These are phyloP conservation scores for Cladosporium sp. DNA, from an alignment of 2,329 filamentous ascomycete genomes.

Conservation along the genomic window DNA sequence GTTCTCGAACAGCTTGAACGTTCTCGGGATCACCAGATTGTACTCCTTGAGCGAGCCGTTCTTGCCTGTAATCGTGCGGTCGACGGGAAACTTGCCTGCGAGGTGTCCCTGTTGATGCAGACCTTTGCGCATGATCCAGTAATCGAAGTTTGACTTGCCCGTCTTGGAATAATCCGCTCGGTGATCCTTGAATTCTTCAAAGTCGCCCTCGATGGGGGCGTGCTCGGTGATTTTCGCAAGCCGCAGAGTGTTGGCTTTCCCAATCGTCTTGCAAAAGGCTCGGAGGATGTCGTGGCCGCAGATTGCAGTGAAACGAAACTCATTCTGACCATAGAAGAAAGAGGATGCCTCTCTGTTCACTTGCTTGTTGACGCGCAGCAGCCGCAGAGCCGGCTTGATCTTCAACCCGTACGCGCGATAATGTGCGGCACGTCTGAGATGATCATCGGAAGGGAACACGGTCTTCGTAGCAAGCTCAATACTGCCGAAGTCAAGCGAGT, in stretches of 20 bases:
- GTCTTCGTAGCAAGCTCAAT: background rate
- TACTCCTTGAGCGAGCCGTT: background rate
- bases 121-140: background rate
- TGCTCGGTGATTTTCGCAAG: slow-evolving; percentile 13
- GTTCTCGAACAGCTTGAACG: background rate
- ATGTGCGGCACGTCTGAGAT: background rate
- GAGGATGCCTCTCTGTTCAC: slow-evolving; percentile 37
- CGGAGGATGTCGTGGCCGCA: slow-evolving; percentile 11
- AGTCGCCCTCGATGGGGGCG: background rate
- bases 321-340: slow-evolving; percentile 43
- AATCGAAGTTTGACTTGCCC: background rate
- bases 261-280: slow-evolving; percentile 13
- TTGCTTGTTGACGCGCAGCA: slow-evolving; percentile 18
- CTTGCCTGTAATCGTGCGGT: background rate
- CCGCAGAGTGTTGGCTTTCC: background rate
- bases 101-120: background rate
- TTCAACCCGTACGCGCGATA: background rate
- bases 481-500: background rate
- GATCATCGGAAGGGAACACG: background rate
- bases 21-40: background rate
- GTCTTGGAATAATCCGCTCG: background rate
- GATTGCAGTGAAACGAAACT: slow-evolving; percentile 32
- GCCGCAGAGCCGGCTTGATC: background rate
- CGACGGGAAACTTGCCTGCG: background rate
- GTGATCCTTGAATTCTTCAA: background rate